Percentiles rank a stretch among this genome's conserved stretches.
Conservation (phyloP, 2,329 filamentous ascomycete species). For the Fusarium armeniacum region DNA sequence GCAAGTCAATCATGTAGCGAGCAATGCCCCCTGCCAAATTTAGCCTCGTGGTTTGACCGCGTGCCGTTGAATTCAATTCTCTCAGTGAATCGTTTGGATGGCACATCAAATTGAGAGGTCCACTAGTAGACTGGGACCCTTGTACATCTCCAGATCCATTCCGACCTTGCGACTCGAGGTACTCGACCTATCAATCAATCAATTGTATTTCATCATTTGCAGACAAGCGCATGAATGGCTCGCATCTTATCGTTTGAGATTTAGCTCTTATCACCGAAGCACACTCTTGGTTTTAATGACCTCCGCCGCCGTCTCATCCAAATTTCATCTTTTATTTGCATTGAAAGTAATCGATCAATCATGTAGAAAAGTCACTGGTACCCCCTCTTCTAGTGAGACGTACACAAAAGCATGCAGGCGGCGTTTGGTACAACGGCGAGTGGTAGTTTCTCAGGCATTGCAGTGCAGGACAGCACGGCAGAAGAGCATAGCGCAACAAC, state of each 20-base stretch:
- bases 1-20: constrained; percentile 42
- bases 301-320: constrained; percentile 38
- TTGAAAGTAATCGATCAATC: constrained; percentile 40
- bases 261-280: constrained; percentile 28
- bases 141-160: constrained; percentile 46
- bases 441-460: constrained; percentile 34
- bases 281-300: constrained; percentile 26
- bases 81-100: constrained; percentile 46
- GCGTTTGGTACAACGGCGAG: constrained; percentile 41
- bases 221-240: constrained; percentile 38
- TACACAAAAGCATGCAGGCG: constrained; percentile 40
- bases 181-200: constrained; percentile 43
- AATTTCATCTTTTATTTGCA: constrained; percentile 38
- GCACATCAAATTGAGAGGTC: constrained; percentile 43
- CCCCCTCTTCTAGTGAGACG: constrained; percentile 46
- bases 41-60: constrained; percentile 51
- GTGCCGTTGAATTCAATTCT: constrained; percentile 46
- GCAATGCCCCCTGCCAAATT: constrained; percentile 47
- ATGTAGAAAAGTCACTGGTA: constrained; percentile 23
- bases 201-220: constrained; percentile 31
- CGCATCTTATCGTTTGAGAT: constrained; percentile 25
- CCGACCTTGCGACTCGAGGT: constrained; percentile 31
- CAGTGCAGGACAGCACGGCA: constrained; percentile 38
- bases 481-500: constrained; percentile 38
- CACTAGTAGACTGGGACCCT: constrained; percentile 43